A percentile compares a stretch with the other conserved stretches of the same genome.
These are phyloP conservation scores for Musa troglodytarum DNA, from an alignment of 176 grass and related monocot species.

Conservation along the genomic window DNA sequence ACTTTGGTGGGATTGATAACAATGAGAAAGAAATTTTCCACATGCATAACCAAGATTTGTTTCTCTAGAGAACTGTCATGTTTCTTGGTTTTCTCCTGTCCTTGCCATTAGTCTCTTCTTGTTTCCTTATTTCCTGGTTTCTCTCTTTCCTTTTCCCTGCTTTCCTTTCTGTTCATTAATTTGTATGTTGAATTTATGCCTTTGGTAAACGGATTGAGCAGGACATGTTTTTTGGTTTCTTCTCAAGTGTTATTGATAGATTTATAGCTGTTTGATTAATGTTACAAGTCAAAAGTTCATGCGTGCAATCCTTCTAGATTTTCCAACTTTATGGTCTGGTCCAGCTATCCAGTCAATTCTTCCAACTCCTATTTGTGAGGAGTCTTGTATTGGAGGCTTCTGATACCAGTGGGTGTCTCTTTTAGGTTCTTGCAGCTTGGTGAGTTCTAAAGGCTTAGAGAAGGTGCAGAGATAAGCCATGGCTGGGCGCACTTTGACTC, in stretches of 20 bases:
- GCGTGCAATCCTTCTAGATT: background rate
- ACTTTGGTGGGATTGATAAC: no score
- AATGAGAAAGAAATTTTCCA: no score
- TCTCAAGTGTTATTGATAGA: background rate
- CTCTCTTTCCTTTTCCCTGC: no score
- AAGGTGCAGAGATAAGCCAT: conserved; percentile 25
- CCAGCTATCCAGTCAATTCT: background rate
- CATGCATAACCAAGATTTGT: no score
- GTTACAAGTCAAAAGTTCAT: background rate
- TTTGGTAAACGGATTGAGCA: background rate
- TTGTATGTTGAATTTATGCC: background rate
- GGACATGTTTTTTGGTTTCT: background rate
- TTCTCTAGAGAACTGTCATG: no score
- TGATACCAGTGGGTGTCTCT: background rate
- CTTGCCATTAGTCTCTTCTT: no score
- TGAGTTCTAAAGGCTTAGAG: conserved; percentile 4
- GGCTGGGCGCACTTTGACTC: conserved; percentile 64
- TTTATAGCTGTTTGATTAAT: background rate
- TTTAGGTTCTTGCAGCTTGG: background rate
- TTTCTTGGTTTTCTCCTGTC: no score
- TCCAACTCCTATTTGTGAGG: background rate
- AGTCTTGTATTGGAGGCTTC: background rate
- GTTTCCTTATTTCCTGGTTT: no score
- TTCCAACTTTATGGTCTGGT: background rate
- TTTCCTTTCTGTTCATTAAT: no score